Conservation (phyloP, 1,284 basidiomycete genomes). For the Rhodotorula sp. region DNA sequence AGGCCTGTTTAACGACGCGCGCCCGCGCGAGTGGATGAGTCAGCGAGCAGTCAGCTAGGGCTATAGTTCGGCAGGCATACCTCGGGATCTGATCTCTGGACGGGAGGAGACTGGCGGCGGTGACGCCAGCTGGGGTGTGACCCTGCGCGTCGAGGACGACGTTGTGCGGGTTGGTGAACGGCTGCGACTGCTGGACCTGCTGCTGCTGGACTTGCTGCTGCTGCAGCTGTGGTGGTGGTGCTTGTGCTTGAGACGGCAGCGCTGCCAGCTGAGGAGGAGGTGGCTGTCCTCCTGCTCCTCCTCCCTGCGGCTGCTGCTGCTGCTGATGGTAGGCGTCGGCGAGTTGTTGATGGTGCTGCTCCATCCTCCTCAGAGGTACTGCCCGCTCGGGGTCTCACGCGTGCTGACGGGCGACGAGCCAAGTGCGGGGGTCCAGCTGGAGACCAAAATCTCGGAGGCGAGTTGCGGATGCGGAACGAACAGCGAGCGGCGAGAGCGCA, state of each 20-base stretch:
- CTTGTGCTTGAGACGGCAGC: too few relatives aligned
- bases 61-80: slow-evolving; percentile 1
- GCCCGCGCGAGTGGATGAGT: background rate
- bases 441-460: background rate
- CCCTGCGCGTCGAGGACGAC: slow-evolving; percentile 30
- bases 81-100: slow-evolving; percentile 38
- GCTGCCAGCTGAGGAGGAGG: too few relatives aligned
- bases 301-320: background rate
- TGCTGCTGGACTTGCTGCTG: background rate
- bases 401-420: background rate
- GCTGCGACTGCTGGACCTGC: background rate
- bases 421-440: background rate
- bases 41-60: background rate
- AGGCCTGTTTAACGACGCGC: slow-evolving; percentile 56
- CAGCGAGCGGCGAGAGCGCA: background rate
- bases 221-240: background rate
- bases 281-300: too few relatives aligned
- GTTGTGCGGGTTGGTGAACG: slow-evolving; percentile 1
- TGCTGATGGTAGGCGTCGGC: background rate
- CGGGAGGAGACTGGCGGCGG: slow-evolving; percentile 30
- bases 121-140: slow-evolving; percentile 29
- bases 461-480: background rate
- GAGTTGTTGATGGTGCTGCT: background rate
- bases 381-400: too few relatives aligned
- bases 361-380: too few relatives aligned